Base-by-base conservation (phyloP, 306 rosid species). In the Cyclanthera cordifolia region DNA sequence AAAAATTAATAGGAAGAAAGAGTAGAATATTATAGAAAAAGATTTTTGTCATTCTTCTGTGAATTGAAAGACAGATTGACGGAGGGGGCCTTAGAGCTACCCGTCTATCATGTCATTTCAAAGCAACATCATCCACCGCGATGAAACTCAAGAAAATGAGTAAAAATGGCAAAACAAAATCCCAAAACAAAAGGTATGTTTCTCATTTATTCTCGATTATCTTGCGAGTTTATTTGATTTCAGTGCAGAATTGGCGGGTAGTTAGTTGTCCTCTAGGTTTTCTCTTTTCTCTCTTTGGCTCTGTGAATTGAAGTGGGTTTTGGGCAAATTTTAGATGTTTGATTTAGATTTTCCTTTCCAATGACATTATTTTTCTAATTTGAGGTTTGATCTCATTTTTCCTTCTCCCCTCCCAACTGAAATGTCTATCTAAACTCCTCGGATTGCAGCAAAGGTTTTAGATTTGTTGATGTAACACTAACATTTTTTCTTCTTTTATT, bases 51-150 rank as follows among this genome's bases (percentile, higher is more conserved):
- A 45, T 65, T 65, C 70, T 65, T 45, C 53, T 65, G 70, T 65
- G 53, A 65, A 43, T 64, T 45, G 70, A 43, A 43, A 65, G 70
- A 65, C 70, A 65, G 70, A 45, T 65, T 65, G 70, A 65, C 37
- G 28, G 39, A 65, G n/a, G 70, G 51, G 70, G 69, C 70, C 70
- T 65, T 45, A 65, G 53, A 65, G 70, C 70, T 65, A 65, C 74
- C 53, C 14, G 65, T 77, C 83, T 53, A 77, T 69, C 56, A 75
- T 67, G 87, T 88, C 86, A 82, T 78, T 81, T 83, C 80, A 51
- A 73, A 73, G 69, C 68, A 81, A 83, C 72, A 73, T 53, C 45
- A 86, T 84, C 91, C 95, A 91, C 90, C 88, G 43, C 20, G 54
- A 78, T 84, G 90, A 86, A 86, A 91, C 53, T 65, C 43, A 52